These are phyloP conservation scores for Malus sieversii DNA, from an alignment of 306 rosid genomes.

Conservation along the genomic window DNA sequence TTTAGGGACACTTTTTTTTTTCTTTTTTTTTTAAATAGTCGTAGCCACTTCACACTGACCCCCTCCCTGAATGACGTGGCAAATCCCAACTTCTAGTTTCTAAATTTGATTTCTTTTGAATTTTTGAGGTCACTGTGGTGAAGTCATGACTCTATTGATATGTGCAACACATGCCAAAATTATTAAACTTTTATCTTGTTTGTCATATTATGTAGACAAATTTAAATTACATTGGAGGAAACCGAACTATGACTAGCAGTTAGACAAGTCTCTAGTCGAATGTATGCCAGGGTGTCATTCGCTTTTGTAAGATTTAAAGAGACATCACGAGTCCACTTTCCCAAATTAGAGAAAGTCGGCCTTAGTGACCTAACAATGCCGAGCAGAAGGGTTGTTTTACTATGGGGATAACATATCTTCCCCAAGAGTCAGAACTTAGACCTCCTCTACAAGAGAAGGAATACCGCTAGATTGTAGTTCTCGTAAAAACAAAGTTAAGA, in stretches of 20 bases:
- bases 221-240: no score
- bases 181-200: no score
- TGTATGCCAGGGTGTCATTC: no score
- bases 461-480: no score
- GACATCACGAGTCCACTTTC: no score
- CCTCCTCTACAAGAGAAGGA: neutral
- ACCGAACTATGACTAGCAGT: no score
- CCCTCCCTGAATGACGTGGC: neutral
- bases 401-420: no score
- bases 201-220: no score
- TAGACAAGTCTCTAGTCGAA: no score
- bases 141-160: neutral
- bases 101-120: neutral
- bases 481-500: neutral
- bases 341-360: neutral
- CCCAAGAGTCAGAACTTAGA: neutral
- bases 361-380: neutral
- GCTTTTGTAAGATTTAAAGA: no score
- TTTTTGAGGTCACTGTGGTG: neutral
- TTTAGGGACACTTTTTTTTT: neutral
- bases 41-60: slow-evolving; percentile 1
- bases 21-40: neutral
- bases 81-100: neutral
- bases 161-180: no score
- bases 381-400: neutral